Conservation (phyloP, 495 filamentous ascomycete species). For the Lophium mytilinum region DNA sequence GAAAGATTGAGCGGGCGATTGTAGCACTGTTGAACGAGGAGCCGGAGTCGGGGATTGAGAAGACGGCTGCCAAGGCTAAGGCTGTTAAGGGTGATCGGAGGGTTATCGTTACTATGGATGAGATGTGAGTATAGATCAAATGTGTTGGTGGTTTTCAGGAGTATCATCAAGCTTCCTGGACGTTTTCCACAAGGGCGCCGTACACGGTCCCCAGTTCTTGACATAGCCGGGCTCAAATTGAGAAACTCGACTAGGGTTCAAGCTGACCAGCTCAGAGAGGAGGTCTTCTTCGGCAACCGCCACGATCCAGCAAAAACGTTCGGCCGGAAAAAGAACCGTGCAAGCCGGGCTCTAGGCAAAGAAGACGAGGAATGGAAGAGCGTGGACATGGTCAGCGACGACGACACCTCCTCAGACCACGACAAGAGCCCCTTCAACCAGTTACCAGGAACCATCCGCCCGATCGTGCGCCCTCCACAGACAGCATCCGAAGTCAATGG, state of each 20-base stretch:
- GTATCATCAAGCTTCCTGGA: too few relatives aligned
- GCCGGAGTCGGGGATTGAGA: slow-evolving; percentile 2
- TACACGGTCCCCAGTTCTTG: too few relatives aligned
- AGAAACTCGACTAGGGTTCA: too few relatives aligned
- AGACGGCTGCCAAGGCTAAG: slow-evolving; percentile 18
- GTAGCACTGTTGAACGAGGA: slow-evolving; percentile 22
- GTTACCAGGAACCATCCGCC: background rate
- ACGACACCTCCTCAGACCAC: background rate
- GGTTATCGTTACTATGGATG: slow-evolving; percentile 21
- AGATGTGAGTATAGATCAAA: too few relatives aligned
- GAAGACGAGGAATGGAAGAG: slow-evolving; percentile 24
- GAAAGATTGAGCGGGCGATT: slow-evolving; percentile 23
- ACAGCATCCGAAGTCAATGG: slow-evolving; percentile 35
- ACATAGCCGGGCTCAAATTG: too few relatives aligned
- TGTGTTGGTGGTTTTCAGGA: too few relatives aligned
- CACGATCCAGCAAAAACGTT: slow-evolving; percentile 29
- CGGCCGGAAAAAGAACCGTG: slow-evolving; percentile 32
- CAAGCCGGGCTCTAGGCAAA: slow-evolving; percentile 16
- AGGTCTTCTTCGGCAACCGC: slow-evolving; percentile 28
- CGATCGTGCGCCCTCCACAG: slow-evolving; percentile 34
- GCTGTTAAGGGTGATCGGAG: slow-evolving; percentile 29
- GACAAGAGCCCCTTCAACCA: background rate
- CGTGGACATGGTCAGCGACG: slow-evolving; percentile 22
- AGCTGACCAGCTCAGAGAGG: slow-evolving; percentile 23
- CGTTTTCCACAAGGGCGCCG: too few relatives aligned